Base-by-base conservation (phyloP, 1,284 basidiomycete species). In the Ustilago crameri region DNA sequence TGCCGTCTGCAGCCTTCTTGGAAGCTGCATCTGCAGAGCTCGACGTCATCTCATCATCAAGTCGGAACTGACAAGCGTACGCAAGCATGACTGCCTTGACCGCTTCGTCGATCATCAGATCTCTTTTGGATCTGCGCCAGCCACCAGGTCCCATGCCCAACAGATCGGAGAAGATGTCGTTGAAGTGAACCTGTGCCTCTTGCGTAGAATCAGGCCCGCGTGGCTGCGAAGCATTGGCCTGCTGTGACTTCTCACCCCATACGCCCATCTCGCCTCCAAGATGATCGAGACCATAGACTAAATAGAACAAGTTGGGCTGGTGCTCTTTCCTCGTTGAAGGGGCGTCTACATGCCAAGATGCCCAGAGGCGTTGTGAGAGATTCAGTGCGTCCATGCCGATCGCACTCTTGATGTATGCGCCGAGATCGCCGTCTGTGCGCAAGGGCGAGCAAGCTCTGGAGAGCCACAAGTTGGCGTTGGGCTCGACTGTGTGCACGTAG, bases 41-140 rank as follows among this genome's bases (percentile, higher is more conserved):
- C 0, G 58, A 62, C 9, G 68, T 71, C 53, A 64, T 65, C 46
- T 71, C 68, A 30, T 67, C 71, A 27, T 74, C 71, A 24, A 74
- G 46, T 0, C 71, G 47, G 49, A 68, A 74, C 27, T 74, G 71
- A 34, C 71, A 74, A 2, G 71, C 71, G n/a, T 74, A 74, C 4
- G 71, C 71, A 15, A 74, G 51, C 71, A 74, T 74, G 10, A 62
- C 62, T 1, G 71, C 71, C 35, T 74, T 74, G 44, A 74, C 71
- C 12, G 71, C 71, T 40, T 74, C 71, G 43, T 74, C 71, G 22
- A 74, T 66, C 61, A 66, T 63, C 14, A 66, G 40, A 27, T 74
- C 71, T 12, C 70, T 44, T 44, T 68, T 62, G 5, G 70, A 73
- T 30, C 61, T 43, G 9, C 57, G 50, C 70, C 70, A 73, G 26